phyloP scores from a whole-genome alignment of 345 rosid genomes.

The Salix arbutifolia region DNA sequence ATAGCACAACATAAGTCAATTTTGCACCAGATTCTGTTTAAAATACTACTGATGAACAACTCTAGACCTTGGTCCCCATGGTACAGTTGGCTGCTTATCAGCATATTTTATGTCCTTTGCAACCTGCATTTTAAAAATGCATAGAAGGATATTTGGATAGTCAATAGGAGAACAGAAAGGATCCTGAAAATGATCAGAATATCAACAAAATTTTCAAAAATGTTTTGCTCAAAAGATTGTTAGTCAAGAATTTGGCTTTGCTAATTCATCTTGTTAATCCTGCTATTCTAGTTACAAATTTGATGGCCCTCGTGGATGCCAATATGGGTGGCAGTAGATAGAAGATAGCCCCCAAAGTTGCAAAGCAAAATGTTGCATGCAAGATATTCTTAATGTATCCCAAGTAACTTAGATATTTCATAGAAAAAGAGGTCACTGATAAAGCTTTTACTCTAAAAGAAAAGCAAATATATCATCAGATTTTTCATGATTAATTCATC shows the following conservation, averaged over 20 bases:
- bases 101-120: conserved; percentile 95
- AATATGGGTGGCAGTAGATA: background rate
- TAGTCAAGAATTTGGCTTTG: no score
- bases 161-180: conserved; percentile 1
- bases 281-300: background rate
- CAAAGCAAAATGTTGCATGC: background rate
- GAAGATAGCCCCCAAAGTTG: background rate
- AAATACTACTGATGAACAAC: background rate
- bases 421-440: background rate
- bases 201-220: background rate
- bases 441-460: background rate
- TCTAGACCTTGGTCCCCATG: conserved; percentile 96
- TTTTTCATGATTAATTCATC: background rate
- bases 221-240: background rate
- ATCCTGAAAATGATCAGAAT: background rate
- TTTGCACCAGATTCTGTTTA: background rate
- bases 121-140: conserved; percentile 51
- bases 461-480: background rate
- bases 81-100: conserved; percentile 89
- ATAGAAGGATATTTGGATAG: background rate
- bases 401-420: background rate
- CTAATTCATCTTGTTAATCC: background rate
- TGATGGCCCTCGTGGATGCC: background rate
- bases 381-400: background rate
- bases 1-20: background rate